Evolutionary conservation across 352 stramenopile genomes (phyloP), one percentile per base, ranked within the genome.

Genomic region (Elongisporangium undulatum): DNA sequence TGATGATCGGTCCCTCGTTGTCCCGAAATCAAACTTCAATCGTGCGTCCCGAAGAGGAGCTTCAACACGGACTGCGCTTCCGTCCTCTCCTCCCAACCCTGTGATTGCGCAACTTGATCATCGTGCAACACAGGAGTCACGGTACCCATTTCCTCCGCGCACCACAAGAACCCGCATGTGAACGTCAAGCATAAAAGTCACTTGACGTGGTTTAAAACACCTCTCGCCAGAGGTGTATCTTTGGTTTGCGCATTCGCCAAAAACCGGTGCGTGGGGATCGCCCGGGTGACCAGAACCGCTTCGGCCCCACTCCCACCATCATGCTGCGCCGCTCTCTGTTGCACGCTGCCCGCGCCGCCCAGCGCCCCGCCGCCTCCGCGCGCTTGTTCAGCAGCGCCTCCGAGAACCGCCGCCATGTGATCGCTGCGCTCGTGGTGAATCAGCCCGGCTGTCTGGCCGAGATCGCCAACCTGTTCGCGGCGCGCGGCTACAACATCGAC

Each of bases 401-500:
- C 34, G 67, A 84, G 55, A 89, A 60, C 49, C 77, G 85, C 21
- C 82, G 85, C 54, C 85, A 94, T 51, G 83, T 94, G 56, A 94
- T 94, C 64, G 85, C 85, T 17, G 85, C 85, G 52, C 66, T 94
- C 54, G 85, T 94, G 55, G 76, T 94, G 49, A 94, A 94, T 69
- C 85, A 94, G 64, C 80, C 85, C 45, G 85, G 85, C 48, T 92
- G 82, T 78, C 71, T 94, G 51, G 85, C 82, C 19, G 82, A 94
- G 75, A 94, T 94, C 61, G 82, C 85, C 66, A 94, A 94, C 63
- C 64, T 94, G 23, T 92, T 94, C 56, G 82, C 85, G 7, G 77
- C 85, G 57, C 77, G 85, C 62, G 85, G 85, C 21, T 94, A 94
- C 77, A 94, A 94, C 64, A 94, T 94, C 70, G 85, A 94, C 66